Base-by-base conservation (phyloP, 2,329 filamentous ascomycete species). In the Lasiodiplodia citricola region DNA sequence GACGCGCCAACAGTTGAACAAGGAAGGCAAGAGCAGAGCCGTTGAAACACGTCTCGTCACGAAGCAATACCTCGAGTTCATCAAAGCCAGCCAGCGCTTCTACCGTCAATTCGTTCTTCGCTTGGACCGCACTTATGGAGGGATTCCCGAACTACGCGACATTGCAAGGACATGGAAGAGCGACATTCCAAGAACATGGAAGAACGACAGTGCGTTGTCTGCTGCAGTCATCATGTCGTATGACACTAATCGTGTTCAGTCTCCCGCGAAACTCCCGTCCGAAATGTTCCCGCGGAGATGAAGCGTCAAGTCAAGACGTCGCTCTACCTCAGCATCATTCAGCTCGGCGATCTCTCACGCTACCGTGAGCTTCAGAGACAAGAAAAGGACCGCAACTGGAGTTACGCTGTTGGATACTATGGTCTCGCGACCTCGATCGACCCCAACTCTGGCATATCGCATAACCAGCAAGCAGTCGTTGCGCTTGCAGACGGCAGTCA, bases 381-480 rank as follows among this genome's bases (percentile, higher is more conserved):
- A 69, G 87, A 86, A 70, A 58, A 62, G 21, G 76, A 79, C 66
- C 89, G 90, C 66, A 92, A 91, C 74, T 96, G 92, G 84, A 91
- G 91, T 31, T 88, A 88, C 16, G 93, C 95, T 16, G 85, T 94
- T 75, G 90, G 91, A 13, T 97, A 95, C 80, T 98, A 99, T 79
- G 85, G 87, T 67, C 84, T 98, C 70, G 96, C 96, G 25, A 88
- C 90, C 71, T 88, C 91, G 64, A 86, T 98, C 66, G 87, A 92
- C 73, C 93, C 95, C 3, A 84, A 88, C 21, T 93, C 92, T 56
- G 95, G 95, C 37, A 88, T 90, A 71, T 92, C 93, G 18, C 92
- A 96, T 75, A 95, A 99, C 75, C 96, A 98, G 79, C 89, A 96
- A 78, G 94, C 92, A 44, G 92, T 98, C 44, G 91, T 98, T 69